Percentiles rank a stretch among this genome's conserved stretches.
phyloP scores from a whole-genome alignment of 106 monocot species.

The Gastrodia elata region DNA sequence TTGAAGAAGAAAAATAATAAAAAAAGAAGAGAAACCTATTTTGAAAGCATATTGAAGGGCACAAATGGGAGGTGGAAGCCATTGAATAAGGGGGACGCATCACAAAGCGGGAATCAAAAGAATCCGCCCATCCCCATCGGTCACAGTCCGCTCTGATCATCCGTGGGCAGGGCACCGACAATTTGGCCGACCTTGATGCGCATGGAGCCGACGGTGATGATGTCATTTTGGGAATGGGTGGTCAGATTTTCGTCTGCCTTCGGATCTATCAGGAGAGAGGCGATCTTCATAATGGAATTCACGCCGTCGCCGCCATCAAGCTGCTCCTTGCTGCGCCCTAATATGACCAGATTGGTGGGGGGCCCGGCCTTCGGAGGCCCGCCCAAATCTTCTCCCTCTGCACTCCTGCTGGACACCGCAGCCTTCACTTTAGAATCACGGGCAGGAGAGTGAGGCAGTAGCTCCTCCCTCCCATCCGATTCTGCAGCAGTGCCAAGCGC shows the following conservation, averaged over 20 bases:
- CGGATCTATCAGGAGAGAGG: slow-evolving; percentile 17
- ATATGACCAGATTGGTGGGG: background rate
- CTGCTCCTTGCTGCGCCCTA: background rate
- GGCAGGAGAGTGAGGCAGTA: too few species aligned
- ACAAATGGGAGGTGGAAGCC: background rate
- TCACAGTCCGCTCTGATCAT: background rate
- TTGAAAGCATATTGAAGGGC: background rate
- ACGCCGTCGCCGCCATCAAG: slow-evolving; percentile 1
- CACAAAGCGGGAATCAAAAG: too few species aligned
- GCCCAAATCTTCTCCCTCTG: background rate
- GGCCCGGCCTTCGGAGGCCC: background rate
- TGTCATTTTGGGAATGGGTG: background rate
- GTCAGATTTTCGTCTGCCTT: background rate
- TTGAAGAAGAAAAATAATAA: background rate
- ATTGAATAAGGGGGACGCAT: background rate
- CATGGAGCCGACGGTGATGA: slow-evolving; percentile 53
- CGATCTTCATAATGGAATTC: slow-evolving; percentile 15
- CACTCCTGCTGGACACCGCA: too few species aligned
- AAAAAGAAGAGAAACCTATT: background rate
- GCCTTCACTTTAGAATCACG: too few species aligned
- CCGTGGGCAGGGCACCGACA: background rate
- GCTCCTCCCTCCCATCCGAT: slow-evolving; percentile 2
- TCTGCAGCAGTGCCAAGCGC: slow-evolving; percentile 8
- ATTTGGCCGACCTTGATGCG: slow-evolving; percentile 36
- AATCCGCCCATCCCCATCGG: background rate